Conservation (phyloP, 257 asterid genomes). For the Penstemon davidsonii region DNA sequence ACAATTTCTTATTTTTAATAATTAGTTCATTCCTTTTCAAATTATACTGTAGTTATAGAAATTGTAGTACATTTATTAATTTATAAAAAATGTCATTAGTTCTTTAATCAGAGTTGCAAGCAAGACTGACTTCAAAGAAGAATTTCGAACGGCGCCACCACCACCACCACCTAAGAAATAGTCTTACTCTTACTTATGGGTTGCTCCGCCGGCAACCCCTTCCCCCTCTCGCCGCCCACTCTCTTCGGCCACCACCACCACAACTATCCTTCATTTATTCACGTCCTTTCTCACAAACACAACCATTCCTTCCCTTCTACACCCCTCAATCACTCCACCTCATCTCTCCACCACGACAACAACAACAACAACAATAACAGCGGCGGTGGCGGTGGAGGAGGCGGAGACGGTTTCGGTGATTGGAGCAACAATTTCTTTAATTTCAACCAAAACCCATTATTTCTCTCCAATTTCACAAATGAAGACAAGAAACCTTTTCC, state of each 20-base stretch:
- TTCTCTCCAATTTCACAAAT: conserved; percentile 27
- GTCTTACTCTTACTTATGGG: conserved; percentile 43
- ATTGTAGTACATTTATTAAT: no score
- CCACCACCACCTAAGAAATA: conserved; percentile 10
- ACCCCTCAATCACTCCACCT: conserved; percentile 32
- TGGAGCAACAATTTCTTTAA: conserved; percentile 44
- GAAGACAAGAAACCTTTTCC: conserved; percentile 22
- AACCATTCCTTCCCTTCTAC: conserved; percentile 26
- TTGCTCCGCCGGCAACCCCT: conserved; percentile 44
- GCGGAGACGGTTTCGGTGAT: conserved; percentile 33
- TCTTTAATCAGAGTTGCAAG: no score
- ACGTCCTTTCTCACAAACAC: conserved; percentile 13
- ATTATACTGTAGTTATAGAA: no score
- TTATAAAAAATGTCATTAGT: no score
- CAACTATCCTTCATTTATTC: conserved; percentile 26
- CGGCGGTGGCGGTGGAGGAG: conserved; percentile 29
- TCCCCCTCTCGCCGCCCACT: conserved; percentile 27
- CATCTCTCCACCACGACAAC: conserved; percentile 16
- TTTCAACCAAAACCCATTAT: conserved; percentile 34
- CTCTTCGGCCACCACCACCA: conserved; percentile 27
- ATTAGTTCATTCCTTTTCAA: no score
- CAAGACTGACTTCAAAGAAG: no score
- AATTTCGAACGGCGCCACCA: conserved; percentile 28
- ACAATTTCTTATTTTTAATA: no score
- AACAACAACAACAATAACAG: neutral